These are phyloP conservation scores for Trichoderma semiorbis DNA, from an alignment of 2,329 filamentous ascomycete species.

Conservation along the genomic window DNA sequence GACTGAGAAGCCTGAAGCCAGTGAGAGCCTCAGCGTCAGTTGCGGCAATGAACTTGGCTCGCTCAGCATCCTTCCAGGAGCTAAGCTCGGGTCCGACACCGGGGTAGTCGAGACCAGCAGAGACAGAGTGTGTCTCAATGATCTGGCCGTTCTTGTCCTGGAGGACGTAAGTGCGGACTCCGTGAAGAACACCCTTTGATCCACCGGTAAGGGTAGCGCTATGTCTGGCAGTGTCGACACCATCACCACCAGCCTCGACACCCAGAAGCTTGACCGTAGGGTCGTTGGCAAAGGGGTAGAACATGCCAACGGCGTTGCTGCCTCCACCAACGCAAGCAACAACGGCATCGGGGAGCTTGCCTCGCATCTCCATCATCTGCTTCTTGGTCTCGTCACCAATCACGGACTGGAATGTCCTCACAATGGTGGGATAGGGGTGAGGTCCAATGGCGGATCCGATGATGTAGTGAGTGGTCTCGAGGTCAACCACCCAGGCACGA, in stretches of 20 bases:
- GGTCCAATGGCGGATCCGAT: constrained; percentile 97
- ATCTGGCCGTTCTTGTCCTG: constrained; percentile 94
- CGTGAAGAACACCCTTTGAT: constrained; percentile 88
- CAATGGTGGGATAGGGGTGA: constrained; percentile 96
- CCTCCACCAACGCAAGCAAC: constrained; percentile 96
- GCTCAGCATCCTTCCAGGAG: constrained; percentile 84
- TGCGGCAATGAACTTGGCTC: constrained; percentile 85
- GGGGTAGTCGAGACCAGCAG: constrained; percentile 93
- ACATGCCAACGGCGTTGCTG: constrained; percentile 95
- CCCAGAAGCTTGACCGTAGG: constrained; percentile 81
- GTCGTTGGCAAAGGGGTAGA: constrained; percentile 91
- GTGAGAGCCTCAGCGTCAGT: constrained; percentile 88
- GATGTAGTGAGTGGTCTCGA: constrained; percentile 95
- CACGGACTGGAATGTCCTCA: constrained; percentile 94
- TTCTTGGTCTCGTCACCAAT: constrained; percentile 93
- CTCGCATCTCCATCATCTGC: constrained; percentile 80
- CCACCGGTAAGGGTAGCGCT: constrained; percentile 84
- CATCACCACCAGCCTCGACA: constrained; percentile 93
- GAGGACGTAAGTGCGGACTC: constrained; percentile 91
- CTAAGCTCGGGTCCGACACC: constrained; percentile 92
- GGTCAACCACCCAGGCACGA: constrained; percentile 87
- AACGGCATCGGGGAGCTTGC: constrained; percentile 91
- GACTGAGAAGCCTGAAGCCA: constrained; percentile 78
- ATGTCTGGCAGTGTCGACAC: constrained; percentile 79
- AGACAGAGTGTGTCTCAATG: constrained; percentile 90